A percentile compares a stretch with the other conserved stretches of the same genome.
These are phyloP conservation scores for Pyronema domesticum DNA, from an alignment of 495 filamentous ascomycete genomes.

Conservation along the genomic window DNA sequence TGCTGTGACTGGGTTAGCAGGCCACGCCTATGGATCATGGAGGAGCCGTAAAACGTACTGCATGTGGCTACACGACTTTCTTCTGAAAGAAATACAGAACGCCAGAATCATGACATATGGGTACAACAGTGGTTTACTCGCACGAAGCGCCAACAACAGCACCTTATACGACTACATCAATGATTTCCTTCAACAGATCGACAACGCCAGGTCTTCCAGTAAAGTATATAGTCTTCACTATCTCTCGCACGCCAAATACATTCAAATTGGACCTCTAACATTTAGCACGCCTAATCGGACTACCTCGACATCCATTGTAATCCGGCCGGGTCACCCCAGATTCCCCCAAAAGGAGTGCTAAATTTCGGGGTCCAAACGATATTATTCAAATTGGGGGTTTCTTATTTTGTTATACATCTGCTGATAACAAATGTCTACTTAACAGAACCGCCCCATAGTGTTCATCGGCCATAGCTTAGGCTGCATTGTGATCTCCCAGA, in stretches of 20 bases:
- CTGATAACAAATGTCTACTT: too few relatives aligned
- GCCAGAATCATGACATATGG: slow-evolving; percentile 24
- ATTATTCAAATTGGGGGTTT: too few relatives aligned
- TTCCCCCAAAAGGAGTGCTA: too few relatives aligned
- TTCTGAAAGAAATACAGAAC: slow-evolving; percentile 19
- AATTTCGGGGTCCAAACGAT: too few relatives aligned
- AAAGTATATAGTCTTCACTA: slow-evolving; percentile 4
- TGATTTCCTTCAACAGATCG: slow-evolving; percentile 18
- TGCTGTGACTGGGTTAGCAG: slow-evolving; percentile 23
- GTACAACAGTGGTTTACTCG: slow-evolving; percentile 22
- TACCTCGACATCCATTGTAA: too few relatives aligned
- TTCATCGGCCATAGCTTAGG: slow-evolving; percentile 27
- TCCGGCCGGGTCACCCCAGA: too few relatives aligned
- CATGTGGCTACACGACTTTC: slow-evolving; percentile 27
- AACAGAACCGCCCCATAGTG: slow-evolving; percentile 22
- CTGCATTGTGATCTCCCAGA: slow-evolving; percentile 24
- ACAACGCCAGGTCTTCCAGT: slow-evolving; percentile 12
- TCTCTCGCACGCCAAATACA: not conserved
- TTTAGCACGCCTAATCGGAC: too few relatives aligned
- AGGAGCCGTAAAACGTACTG: slow-evolving; percentile 10
- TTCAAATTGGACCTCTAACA: not conserved
- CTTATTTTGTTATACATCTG: too few relatives aligned
- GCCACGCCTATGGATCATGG: slow-evolving; percentile 26
- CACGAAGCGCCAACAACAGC: slow-evolving; percentile 5
- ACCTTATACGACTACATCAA: slow-evolving; percentile 20